Conservation (phyloP, 768 basidiomycete species). For the Pisolithus marmoratus region DNA sequence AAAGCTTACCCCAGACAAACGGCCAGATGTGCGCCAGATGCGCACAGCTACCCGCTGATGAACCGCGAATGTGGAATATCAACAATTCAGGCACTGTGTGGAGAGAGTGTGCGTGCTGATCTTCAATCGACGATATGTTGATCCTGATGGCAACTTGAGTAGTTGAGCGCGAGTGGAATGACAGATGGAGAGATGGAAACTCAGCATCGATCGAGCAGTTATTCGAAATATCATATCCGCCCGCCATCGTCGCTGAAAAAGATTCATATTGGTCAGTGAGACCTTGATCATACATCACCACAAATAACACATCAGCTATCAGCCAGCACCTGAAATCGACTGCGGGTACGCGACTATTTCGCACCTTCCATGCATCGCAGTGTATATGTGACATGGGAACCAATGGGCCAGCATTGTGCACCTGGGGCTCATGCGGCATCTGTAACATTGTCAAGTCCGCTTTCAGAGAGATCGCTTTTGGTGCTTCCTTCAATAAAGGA, state of each 20-base stretch:
- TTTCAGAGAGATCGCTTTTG: slow-evolving; percentile 56
- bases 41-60: slow-evolving; percentile 38
- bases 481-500: slow-evolving; percentile 44
- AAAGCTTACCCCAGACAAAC: slow-evolving; percentile 38
- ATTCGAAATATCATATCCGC: slow-evolving; percentile 43
- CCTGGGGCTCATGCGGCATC: slow-evolving; percentile 59
- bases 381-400: slow-evolving; percentile 66
- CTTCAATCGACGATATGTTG: slow-evolving; percentile 8
- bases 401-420: slow-evolving; percentile 45
- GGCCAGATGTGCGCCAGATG: slow-evolving; percentile 47
- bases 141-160: slow-evolving; percentile 32
- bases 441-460: slow-evolving; percentile 53
- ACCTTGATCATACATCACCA: background rate
- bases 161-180: slow-evolving; percentile 50
- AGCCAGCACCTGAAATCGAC: slow-evolving; percentile 31
- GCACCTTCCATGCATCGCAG: slow-evolving; percentile 58
- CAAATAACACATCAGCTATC: slow-evolving; percentile 4
- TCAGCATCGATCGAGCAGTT: slow-evolving; percentile 46
- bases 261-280: slow-evolving; percentile 42
- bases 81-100: slow-evolving; percentile 40
- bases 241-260: slow-evolving; percentile 31
- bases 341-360: slow-evolving; percentile 39
- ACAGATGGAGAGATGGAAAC: slow-evolving; percentile 27
- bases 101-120: slow-evolving; percentile 42
- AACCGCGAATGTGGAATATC: slow-evolving; percentile 45